Percentiles rank a stretch among this genome's conserved stretches.
Conservation (phyloP, 1,284 basidiomycete species). For the Naganishia albida region DNA sequence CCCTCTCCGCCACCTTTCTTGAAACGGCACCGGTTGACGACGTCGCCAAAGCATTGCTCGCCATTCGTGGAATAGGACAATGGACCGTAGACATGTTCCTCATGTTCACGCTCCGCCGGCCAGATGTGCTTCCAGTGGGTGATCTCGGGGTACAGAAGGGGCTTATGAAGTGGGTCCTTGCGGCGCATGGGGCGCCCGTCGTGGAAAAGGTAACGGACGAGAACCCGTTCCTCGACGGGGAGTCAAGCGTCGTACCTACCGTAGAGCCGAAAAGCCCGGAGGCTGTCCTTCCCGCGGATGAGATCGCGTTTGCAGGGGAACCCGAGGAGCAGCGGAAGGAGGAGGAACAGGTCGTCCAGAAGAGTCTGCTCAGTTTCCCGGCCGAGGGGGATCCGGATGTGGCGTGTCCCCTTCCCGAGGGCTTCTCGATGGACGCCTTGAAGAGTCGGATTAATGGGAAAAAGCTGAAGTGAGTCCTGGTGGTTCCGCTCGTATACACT, state of each 20-base stretch:
- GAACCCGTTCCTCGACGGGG: slow-evolving; percentile 46
- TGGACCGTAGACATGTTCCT: slow-evolving; percentile 81
- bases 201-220: slow-evolving; percentile 16
- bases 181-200: slow-evolving; percentile 57
- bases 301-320: slow-evolving; percentile 20
- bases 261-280: slow-evolving; percentile 31
- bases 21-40: slow-evolving; percentile 71
- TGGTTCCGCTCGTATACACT: slow-evolving; percentile 10
- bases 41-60: slow-evolving; percentile 70
- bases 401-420: slow-evolving; percentile 61
- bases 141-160: slow-evolving; percentile 82
- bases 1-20: slow-evolving; percentile 70
- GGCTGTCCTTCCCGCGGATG: slow-evolving; percentile 13
- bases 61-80: slow-evolving; percentile 74
- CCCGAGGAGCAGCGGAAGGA: slow-evolving; percentile 8
- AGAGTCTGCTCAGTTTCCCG: slow-evolving; percentile 32
- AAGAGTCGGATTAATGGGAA: slow-evolving; percentile 71
- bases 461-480: slow-evolving; percentile 68
- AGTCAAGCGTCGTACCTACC: slow-evolving; percentile 39
- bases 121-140: slow-evolving; percentile 77
- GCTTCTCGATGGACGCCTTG: slow-evolving; percentile 64
- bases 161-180: slow-evolving; percentile 70
- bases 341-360: slow-evolving; percentile 33
- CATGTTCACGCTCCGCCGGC: slow-evolving; percentile 78
- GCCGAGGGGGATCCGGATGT: slow-evolving; percentile 38